Conservation (phyloP, 441 rosid genomes). For the Iberis amara region DNA sequence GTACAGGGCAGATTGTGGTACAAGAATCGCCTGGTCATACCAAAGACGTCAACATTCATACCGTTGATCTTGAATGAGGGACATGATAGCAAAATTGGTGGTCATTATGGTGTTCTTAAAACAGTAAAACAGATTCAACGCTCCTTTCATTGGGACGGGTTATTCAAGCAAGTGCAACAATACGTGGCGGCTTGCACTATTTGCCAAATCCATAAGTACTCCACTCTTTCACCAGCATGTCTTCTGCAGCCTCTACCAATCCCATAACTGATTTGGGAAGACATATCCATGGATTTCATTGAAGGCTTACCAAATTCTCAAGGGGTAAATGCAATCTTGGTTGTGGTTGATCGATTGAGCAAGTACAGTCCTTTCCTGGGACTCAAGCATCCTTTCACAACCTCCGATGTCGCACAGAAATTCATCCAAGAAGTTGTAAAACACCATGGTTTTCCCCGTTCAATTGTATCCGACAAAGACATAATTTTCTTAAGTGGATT, state of each 20-base stretch:
- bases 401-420: too few relatives aligned
- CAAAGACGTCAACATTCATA: too few relatives aligned
- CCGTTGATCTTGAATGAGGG: too few relatives aligned
- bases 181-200: background rate
- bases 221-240: background rate
- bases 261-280: background rate
- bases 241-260: background rate
- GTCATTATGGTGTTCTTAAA: background rate
- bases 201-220: background rate
- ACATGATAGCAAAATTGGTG: too few relatives aligned
- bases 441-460: background rate
- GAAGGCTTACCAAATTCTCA: too few relatives aligned
- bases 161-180: background rate
- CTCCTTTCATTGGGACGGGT: background rate
- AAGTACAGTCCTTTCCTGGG: too few relatives aligned
- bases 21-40: too few relatives aligned
- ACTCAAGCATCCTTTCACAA: too few relatives aligned
- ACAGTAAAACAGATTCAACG: background rate
- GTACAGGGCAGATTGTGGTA: too few relatives aligned
- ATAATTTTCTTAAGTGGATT: background rate
- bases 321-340: too few relatives aligned
- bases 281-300: too few relatives aligned
- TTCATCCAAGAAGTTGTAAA: background rate
- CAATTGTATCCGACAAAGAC: background rate
- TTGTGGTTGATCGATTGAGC: too few relatives aligned